Evolutionary conservation across 495 filamentous ascomycete genomes (phyloP).

Genomic region (Bathelium albidoporum): DNA sequence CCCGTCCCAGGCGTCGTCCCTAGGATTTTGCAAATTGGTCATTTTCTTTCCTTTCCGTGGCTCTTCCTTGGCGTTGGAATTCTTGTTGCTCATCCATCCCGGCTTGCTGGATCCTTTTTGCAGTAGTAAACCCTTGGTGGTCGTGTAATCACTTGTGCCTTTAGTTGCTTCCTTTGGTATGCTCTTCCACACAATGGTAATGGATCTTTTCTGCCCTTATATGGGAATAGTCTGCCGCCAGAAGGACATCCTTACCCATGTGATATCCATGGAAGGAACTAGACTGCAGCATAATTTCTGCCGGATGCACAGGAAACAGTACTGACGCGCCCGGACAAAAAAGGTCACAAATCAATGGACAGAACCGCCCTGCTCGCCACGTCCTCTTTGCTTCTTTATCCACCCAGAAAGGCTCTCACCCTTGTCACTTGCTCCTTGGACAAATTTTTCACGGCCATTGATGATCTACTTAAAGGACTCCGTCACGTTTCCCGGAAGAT

Average conservation of each 20-base stretch:
- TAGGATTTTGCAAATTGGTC: conserved; percentile 1
- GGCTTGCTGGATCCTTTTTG: background rate
- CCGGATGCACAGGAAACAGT: conserved; percentile 1
- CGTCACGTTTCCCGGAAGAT: background rate
- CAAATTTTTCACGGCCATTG: background rate
- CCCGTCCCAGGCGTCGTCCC: conserved; percentile 2
- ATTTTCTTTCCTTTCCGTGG: background rate
- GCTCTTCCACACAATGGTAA: background rate
- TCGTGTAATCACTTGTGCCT: background rate
- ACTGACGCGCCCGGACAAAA: background rate
- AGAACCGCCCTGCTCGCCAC: background rate
- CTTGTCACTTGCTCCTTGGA: background rate
- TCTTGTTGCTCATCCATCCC: background rate
- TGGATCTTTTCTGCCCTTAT: conserved; percentile 2
- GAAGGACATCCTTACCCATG: background rate
- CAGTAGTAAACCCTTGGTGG: background rate
- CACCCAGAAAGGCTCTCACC: background rate
- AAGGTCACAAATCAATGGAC: conserved; percentile 2
- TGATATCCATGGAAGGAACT: background rate
- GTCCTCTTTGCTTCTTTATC: background rate
- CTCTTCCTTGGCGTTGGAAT: background rate
- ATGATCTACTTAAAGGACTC: background rate
- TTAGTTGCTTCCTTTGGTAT: background rate
- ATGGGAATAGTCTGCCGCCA: conserved; percentile 4
- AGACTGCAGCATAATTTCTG: conserved; percentile 1